Evolutionary conservation across 1,139 yeast genomes (phyloP).

Genomic region (Sugiyamaella castrensis): DNA sequence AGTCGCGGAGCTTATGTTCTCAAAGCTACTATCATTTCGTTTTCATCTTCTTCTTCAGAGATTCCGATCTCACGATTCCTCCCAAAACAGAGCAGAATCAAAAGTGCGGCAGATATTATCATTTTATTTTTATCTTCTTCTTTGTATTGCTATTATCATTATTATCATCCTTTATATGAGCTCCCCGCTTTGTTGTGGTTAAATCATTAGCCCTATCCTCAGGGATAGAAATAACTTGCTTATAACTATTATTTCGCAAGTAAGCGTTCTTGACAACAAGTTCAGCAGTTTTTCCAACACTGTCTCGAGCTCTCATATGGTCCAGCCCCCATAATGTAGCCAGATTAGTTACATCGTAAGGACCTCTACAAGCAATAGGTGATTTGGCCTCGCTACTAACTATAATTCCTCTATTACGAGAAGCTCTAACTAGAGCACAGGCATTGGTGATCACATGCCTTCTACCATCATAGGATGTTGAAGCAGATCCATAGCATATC

Average conservation of each 20-base stretch:
- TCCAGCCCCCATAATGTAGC: conserved; percentile 69
- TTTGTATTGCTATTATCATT: background rate
- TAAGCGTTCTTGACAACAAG: conserved; percentile 68
- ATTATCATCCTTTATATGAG: background rate
- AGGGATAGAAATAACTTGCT: conserved; percentile 32
- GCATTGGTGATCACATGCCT: conserved; percentile 67
- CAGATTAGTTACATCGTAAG: conserved; percentile 65
- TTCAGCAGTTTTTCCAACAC: conserved; percentile 59
- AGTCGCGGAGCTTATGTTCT: too few relatives aligned
- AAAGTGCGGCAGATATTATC: too few relatives aligned
- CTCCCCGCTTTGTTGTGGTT: conserved; percentile 3
- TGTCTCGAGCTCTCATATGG: conserved; percentile 56
- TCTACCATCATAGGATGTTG: conserved; percentile 39
- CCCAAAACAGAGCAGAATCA: too few relatives aligned
- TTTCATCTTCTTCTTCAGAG: too few relatives aligned
- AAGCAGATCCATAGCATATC: conserved; percentile 53
- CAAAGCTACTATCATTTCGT: too few relatives aligned
- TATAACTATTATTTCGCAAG: conserved; percentile 59
- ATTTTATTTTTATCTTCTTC: background rate
- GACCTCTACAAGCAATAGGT: conserved; percentile 60
- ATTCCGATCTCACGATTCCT: too few relatives aligned
- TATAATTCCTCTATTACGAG: conserved; percentile 75
- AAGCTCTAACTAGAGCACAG: conserved; percentile 74
- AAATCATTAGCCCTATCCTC: conserved; percentile 1
- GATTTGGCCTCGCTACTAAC: conserved; percentile 71